Evolutionary conservation across 2,329 filamentous ascomycete genomes (phyloP), one percentile per base, ranked within the genome.

Genomic region (Colletotrichum theobromicola): DNA sequence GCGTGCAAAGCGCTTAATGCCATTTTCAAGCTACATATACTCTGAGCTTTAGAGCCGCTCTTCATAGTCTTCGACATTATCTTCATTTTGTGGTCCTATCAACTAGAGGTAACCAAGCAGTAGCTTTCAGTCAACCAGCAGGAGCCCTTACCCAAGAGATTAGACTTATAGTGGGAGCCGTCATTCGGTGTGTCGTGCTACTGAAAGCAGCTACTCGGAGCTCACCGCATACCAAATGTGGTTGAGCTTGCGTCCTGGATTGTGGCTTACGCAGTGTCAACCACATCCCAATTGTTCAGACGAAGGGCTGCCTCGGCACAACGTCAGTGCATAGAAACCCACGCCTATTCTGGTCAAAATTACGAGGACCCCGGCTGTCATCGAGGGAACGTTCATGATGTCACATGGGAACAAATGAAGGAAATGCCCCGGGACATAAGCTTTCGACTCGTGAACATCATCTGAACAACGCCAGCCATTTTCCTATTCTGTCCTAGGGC

Each of bases 61-160:
- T 21, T 6, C 7, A 13, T 21, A 0, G 0, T 13, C 2, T 50
- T 21, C 10, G n/a, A 7, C 0, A 7, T 21, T 0, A 13, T 50
- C 21, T 2, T 21, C 42, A 21, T 50, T 2, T n/a, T 1, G 10
- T 50, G 5, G 42, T 6, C 21, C 21, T 7, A 5, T 13, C 0
- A 50, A 21, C 42, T 21, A 50, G 3, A 13, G 3, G 0, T 7
- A n/a, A 21, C 42, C 0, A 3, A 2, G 42, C n/a, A 46, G 1
- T 13, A 1, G 0, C 0, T 0, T 21, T 0, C 42, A 21, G n/a
- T 50, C n/a, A 0, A 5, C 0, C 42, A 21, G 42, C 10, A n/a
- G 24, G 42, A 21, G 42, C n/a, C 42, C n/a, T 50, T 50, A 4
- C n/a, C 42, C 42, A 50, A 50, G 3, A 50, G 0, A 1, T 21